Base-by-base conservation (phyloP, 1,284 basidiomycete genomes). In the Sporisorium reilianum region DNA sequence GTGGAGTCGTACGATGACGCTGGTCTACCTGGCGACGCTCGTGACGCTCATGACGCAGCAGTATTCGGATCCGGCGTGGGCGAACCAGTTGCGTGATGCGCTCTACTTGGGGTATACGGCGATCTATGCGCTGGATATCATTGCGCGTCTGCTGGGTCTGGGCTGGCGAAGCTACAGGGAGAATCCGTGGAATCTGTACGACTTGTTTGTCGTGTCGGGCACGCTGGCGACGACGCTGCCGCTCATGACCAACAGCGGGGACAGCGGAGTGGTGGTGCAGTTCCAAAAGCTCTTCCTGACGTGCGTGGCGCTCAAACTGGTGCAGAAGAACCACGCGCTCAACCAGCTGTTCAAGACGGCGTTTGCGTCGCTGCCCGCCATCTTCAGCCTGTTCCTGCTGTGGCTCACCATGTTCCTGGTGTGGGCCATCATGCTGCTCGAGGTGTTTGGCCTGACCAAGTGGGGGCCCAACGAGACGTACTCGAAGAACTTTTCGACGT, bases 291-390 rank as follows among this genome's bases (percentile, higher is more conserved):
- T 98, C 12, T 98, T 99, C 86, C 88, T 99, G 46, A 94, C 96
- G 70, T 91, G 91, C 72, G 93, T 97, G 55, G 91, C 93, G 0
- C 91, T 98, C 88, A 99, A 99, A 86, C 89, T 99, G 23, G 93
- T 97, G 1, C 94, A 97, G 83, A 89, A 93, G 54, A 92, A 91
- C 67, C 91, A 94, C 80, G 91, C 90, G 71, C 87, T 99, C 64
- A 98, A 98, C 80, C 94, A 97, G 86, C 88, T 99, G 20, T 98
- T 98, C 89, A 97, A 97, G 86, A 97, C 95, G 8, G 93, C 94
- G 1, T 89, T 93, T 18, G 90, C 94, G 46, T 95, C 93, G 86
- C 86, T 97, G 32, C 93, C 93, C 0, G 91, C 92, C 22, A 96
- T 99, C 67, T 80, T 93, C 45, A 95, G 91, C 78, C 87, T 98